Evolutionary conservation across 768 basidiomycete genomes (phyloP).

Genomic region (Lyophyllum decastes): DNA sequence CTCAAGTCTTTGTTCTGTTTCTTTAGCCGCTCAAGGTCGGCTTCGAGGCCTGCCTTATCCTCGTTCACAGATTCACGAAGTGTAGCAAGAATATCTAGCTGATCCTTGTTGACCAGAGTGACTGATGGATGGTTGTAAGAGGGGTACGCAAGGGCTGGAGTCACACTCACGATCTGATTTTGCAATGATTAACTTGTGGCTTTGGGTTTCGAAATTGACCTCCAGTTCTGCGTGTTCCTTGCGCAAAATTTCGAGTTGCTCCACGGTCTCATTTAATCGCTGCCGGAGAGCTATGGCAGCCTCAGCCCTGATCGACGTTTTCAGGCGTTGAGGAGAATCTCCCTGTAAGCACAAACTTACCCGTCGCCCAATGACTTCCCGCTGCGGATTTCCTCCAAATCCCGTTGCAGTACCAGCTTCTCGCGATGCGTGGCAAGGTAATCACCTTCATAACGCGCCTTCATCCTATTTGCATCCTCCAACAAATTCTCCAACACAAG

Average conservation of each 20-base stretch:
- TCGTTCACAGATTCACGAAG: conserved; percentile 87
- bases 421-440: conserved; percentile 85
- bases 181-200: conserved; percentile 75
- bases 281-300: conserved; percentile 88
- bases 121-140: conserved; percentile 48
- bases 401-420: conserved; percentile 74
- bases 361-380: conserved; percentile 85
- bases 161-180: conserved; percentile 76
- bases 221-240: conserved; percentile 72
- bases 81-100: conserved; percentile 84
- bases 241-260: conserved; percentile 72
- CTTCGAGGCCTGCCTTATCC: conserved; percentile 78
- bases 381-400: conserved; percentile 86
- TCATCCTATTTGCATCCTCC: conserved; percentile 90
- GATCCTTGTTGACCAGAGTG: conserved; percentile 89
- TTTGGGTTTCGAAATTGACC: conserved; percentile 62
- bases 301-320: conserved; percentile 58
- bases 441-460: conserved; percentile 84
- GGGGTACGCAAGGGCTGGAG: background rate
- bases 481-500: conserved; percentile 89
- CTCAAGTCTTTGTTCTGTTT: conserved; percentile 68
- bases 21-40: conserved; percentile 62
- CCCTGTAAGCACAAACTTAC: conserved; percentile 39
- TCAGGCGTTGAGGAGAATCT: conserved; percentile 4
- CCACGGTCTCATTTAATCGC: conserved; percentile 83